Conservation (phyloP, 176 grass and related monocot species). For the Bonia amplexicaulis region DNA sequence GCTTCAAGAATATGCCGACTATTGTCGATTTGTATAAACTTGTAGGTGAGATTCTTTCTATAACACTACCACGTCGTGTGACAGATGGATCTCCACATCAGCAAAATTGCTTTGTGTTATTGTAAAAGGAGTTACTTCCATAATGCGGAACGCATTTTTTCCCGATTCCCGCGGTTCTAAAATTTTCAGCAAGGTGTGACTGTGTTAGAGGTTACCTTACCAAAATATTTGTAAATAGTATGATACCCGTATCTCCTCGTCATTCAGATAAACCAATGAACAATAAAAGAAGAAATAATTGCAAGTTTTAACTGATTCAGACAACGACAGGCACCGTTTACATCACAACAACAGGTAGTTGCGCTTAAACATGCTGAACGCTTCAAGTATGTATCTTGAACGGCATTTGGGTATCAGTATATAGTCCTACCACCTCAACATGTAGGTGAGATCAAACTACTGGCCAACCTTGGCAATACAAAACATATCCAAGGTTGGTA, state of each 20-base stretch:
- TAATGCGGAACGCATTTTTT: no score
- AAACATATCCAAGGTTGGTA: no score
- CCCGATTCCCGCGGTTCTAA: background rate
- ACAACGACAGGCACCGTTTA: background rate
- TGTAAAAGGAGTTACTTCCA: background rate
- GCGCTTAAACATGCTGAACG: conserved; percentile 12
- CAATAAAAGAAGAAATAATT: background rate
- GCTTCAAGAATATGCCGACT: no score
- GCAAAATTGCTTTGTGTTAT: background rate
- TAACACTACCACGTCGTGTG: background rate
- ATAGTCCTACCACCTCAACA: background rate
- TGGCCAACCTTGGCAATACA: conserved; percentile 26
- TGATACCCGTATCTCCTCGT: background rate
- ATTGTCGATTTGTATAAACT: no score
- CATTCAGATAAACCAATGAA: background rate
- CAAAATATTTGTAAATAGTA: background rate
- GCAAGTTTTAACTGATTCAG: no score
- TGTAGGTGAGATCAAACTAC: conserved; percentile 6
- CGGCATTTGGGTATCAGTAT: conserved; percentile 1
- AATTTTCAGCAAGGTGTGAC: background rate
- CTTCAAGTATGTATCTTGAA: background rate
- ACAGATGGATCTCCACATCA: background rate
- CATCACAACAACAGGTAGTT: background rate
- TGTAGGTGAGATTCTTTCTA: no score
- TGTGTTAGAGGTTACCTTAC: background rate